Base-by-base conservation (phyloP, 371 early-diverging fungal species). In the Quaeritorhiza haematococci region DNA sequence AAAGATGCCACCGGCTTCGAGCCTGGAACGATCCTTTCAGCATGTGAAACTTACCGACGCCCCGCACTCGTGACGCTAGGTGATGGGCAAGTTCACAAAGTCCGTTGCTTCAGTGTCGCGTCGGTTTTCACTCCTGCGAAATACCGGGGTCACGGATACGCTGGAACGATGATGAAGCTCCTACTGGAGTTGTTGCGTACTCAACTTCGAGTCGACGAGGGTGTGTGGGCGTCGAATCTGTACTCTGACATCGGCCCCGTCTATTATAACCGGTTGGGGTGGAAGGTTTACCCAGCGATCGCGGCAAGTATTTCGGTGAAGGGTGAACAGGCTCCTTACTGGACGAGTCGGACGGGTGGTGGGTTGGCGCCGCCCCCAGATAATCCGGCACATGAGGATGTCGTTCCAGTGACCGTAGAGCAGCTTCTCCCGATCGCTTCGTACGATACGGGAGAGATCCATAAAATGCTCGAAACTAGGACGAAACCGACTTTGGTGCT, bases 201-300 rank as follows among this genome's bases (percentile, higher is more conserved):
- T 21, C 7, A 56, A 17, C 29, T 56, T 45, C 17, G 27, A 29
- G 19, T 30, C 4, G 33, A 43, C 27, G 3, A 3, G n/a, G 50
- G 47, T 7, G 13, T 43, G 23, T 7, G 44, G 15, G 57, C 47
- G 5, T 47, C 57, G 30, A 19, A 47, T 7, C 49, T 56, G 6
- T 56, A 42, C 49, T 47, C 48, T 48, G 57, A 56, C 33, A 33
- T 56, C 33, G 57, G 57, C 15, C 48, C 57, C 19, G 13, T 3
- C 3, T 56, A 30, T 32, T 56, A 56, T 33, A n/a, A 17, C 34
- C 27, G 34, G 35, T 19, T 56, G 6, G 57, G 57, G 3, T 56
- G 57, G 57, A 47, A 56, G 21, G 28, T 30, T 3, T 33, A 50
- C 17, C 48, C 46, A 3, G 23, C 27, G 23, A 17, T 19, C 21